Evolutionary conservation across 129 eudicot genomes (phyloP).

Genomic region (Oenanthe sinensis): DNA sequence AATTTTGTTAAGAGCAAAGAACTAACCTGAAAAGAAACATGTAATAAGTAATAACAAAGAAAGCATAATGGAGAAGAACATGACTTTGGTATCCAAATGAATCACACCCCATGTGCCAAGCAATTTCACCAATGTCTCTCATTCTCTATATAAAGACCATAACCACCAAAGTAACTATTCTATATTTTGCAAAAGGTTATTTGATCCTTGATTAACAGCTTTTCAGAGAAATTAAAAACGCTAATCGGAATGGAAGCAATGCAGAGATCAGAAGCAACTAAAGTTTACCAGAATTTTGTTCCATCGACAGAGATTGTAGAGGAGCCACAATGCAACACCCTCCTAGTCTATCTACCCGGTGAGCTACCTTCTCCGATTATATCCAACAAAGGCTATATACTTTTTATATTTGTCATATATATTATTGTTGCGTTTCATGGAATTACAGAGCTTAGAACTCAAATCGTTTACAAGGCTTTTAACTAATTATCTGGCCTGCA

Average conservation of each 20-base stretch:
- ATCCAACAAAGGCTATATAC: neutral
- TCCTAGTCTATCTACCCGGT: neutral
- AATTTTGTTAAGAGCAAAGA: too few species aligned
- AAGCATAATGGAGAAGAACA: neutral
- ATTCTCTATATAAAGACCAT: neutral
- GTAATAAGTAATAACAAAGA: neutral
- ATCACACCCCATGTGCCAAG: neutral
- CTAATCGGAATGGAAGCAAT: neutral
- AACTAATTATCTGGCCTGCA: neutral
- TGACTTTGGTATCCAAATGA: neutral
- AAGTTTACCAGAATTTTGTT: slow-evolving; percentile 6
- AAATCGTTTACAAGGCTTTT: too few species aligned
- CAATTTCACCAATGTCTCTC: neutral
- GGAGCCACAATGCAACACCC: neutral
- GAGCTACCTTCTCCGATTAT: neutral
- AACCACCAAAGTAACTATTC: neutral
- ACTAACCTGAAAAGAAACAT: too few species aligned
- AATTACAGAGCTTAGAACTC: neutral
- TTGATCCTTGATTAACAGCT: neutral
- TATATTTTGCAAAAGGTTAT: neutral
- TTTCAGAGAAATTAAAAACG: neutral
- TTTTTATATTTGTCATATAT: neutral
- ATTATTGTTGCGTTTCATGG: neutral
- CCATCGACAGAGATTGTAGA: neutral
- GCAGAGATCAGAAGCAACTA: neutral